Evolutionary conservation across 345 rosid genomes (phyloP).

Genomic region (Linum tenue): DNA sequence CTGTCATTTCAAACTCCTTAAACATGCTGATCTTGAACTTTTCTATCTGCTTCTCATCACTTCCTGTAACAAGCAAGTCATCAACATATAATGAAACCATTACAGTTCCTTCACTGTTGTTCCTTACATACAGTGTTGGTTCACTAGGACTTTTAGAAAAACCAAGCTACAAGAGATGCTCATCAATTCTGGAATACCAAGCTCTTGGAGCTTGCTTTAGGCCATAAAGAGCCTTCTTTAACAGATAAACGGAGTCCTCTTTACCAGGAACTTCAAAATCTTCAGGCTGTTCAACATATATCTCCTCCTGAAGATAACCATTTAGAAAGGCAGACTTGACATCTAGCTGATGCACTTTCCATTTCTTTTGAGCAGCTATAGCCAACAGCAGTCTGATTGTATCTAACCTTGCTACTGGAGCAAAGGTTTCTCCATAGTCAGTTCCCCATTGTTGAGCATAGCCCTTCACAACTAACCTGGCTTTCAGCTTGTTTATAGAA

Average conservation of each 20-base stretch:
- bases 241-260: neutral
- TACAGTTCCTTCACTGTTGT: too few species aligned
- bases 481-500: neutral
- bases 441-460: neutral
- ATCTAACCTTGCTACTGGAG: neutral
- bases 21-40: too few species aligned
- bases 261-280: neutral
- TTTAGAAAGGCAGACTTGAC: neutral
- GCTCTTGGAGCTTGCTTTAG: neutral
- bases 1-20: too few species aligned
- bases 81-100: too few species aligned
- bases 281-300: neutral
- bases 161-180: too few species aligned
- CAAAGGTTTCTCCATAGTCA: neutral
- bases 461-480: neutral
- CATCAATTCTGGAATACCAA: too few species aligned
- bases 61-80: too few species aligned
- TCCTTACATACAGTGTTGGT: too few species aligned
- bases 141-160: too few species aligned
- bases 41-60: too few species aligned
- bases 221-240: slow-evolving; percentile 1
- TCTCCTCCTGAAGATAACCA: neutral
- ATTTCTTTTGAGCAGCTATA: too few species aligned
- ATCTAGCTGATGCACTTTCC: too few species aligned
- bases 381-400: neutral